A percentile compares a stretch with the other conserved stretches of the same genome.
Evolutionary conservation across 352 stramenopile species (phyloP).

Genomic region (Plasmopara viticola): DNA sequence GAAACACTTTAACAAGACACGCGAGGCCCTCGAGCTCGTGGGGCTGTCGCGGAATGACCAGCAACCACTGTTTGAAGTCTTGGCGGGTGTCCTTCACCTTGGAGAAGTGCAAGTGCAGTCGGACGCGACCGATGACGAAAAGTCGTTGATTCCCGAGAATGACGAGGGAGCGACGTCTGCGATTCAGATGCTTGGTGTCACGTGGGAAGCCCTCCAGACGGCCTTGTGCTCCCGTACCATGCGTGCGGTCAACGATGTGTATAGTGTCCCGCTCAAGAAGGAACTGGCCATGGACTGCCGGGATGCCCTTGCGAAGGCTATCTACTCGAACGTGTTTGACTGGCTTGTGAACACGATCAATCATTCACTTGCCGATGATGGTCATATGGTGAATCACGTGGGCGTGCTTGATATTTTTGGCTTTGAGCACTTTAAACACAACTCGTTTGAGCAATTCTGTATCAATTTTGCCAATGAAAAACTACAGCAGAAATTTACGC

Average conservation of each 20-base stretch:
- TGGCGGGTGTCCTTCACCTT: constrained; percentile 91
- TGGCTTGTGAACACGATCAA: constrained; percentile 96
- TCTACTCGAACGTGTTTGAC: constrained; percentile 95
- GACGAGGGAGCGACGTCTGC: constrained; percentile 43
- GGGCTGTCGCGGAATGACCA: constrained; percentile 83
- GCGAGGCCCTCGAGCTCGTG: constrained; percentile 63
- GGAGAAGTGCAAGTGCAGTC: constrained; percentile 88
- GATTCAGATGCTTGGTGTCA: constrained; percentile 86
- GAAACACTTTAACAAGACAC: constrained; percentile 81
- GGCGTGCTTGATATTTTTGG: constrained; percentile 99
- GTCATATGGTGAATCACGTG: constrained; percentile 82
- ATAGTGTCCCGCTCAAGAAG: constrained; percentile 66
- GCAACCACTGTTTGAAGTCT: constrained; percentile 87
- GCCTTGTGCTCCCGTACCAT: constrained; percentile 91
- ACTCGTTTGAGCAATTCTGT: constrained; percentile 92
- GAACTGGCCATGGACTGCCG: constrained; percentile 88
- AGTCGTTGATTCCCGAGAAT: constrained; percentile 51
- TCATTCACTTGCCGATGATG: constrained; percentile 69
- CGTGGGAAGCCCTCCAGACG: constrained; percentile 84
- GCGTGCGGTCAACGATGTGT: constrained; percentile 58
- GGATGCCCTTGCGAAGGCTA: constrained; percentile 94
- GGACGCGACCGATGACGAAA: constrained; percentile 68
- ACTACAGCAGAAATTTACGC: constrained; percentile 90
- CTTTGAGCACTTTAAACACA: constrained; percentile 97
- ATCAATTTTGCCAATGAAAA: constrained; percentile 93